Evolutionary conservation across 2,329 filamentous ascomycete species (phyloP).

Genomic region (Lasiodiplodia sp.): DNA sequence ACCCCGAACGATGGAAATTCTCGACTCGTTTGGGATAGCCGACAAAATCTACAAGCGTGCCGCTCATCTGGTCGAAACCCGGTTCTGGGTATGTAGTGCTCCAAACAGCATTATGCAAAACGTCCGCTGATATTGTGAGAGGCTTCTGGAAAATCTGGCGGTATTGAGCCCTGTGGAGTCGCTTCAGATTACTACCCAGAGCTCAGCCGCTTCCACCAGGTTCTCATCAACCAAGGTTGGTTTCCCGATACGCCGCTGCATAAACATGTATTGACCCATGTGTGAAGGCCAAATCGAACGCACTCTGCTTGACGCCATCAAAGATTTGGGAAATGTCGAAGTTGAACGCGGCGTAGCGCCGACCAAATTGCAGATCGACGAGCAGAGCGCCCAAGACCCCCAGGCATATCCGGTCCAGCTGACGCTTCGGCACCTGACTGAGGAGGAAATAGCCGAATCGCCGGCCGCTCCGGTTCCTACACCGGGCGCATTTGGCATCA

Average conservation of each 20-base stretch:
- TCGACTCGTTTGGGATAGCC: background rate
- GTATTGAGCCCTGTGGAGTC: background rate
- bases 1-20: background rate
- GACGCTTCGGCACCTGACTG: background rate
- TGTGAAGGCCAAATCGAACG: no score
- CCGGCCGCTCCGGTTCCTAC: background rate
- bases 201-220: slow-evolving; percentile 4
- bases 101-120: background rate
- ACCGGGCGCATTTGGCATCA: background rate
- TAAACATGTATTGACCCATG: no score
- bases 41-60: background rate
- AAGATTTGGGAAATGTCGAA: background rate
- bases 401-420: background rate
- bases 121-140: background rate
- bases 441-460: background rate
- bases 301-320: background rate
- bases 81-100: background rate
- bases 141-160: background rate
- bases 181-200: background rate
- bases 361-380: background rate
- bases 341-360: background rate
- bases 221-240: background rate
- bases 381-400: background rate
- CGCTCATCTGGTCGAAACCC: background rate
- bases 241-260: background rate